These are phyloP conservation scores for Sporopachydermia quercuum DNA, from an alignment of 805 yeast species.

Conservation along the genomic window DNA sequence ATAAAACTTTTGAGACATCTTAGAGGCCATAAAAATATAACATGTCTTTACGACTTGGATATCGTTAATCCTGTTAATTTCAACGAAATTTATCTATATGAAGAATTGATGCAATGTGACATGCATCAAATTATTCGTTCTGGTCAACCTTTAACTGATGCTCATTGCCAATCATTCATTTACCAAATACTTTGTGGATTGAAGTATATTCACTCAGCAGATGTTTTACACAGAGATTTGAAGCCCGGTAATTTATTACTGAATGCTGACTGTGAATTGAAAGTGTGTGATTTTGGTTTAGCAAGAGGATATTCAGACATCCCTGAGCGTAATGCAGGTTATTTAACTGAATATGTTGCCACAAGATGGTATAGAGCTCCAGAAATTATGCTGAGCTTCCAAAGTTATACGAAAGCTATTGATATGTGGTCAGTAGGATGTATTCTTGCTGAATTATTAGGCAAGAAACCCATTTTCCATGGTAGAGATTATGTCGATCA, in stretches of 20 bases:
- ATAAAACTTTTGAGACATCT: slow-evolving; percentile 81
- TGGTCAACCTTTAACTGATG: slow-evolving; percentile 85
- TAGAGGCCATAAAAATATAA: slow-evolving; percentile 91
- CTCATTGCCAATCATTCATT: slow-evolving; percentile 85
- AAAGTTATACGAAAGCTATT: slow-evolving; percentile 89
- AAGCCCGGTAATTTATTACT: slow-evolving; percentile 90
- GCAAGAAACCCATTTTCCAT: slow-evolving; percentile 82
- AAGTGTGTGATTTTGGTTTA: slow-evolving; percentile 91
- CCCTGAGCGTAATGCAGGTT: slow-evolving; percentile 81
- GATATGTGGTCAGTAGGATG: slow-evolving; percentile 98
- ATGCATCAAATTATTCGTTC: slow-evolving; percentile 94
- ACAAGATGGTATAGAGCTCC: slow-evolving; percentile 99
- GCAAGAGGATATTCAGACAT: slow-evolving; percentile 82
- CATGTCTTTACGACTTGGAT: slow-evolving; percentile 89
- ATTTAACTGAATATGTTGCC: slow-evolving; percentile 93
- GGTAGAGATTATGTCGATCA: slow-evolving; percentile 97
- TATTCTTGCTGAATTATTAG: slow-evolving; percentile 83
- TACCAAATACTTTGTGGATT: slow-evolving; percentile 88
- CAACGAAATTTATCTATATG: slow-evolving; percentile 86
- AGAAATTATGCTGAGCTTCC: slow-evolving; percentile 88
- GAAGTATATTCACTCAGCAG: slow-evolving; percentile 80
- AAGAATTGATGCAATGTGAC: slow-evolving; percentile 97
- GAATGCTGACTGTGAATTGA: slow-evolving; percentile 92
- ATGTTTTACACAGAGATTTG: slow-evolving; percentile 84
- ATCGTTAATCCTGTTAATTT: slow-evolving; percentile 67